Conservation (phyloP, 495 filamentous ascomycete species). For the Talaromyces borbonicus region DNA sequence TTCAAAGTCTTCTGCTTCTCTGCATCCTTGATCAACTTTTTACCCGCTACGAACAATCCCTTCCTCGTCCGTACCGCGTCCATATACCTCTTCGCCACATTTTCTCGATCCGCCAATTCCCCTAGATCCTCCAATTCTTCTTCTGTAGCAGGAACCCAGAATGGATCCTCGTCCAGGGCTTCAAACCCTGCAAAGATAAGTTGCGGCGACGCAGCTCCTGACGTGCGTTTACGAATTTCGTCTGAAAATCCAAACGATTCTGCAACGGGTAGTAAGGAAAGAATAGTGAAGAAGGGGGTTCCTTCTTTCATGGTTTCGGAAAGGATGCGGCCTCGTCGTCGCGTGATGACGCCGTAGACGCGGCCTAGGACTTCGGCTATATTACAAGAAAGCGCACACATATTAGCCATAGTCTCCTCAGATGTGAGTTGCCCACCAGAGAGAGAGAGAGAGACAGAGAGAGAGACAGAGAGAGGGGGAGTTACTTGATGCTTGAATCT, state of each 20-base stretch:
- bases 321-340: constrained; percentile 80
- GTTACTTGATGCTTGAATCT: constrained; percentile 90
- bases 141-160: constrained; percentile 95
- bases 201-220: constrained; percentile 82
- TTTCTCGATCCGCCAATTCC: constrained; percentile 84
- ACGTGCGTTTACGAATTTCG: constrained; percentile 91
- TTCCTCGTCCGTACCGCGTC: constrained; percentile 77
- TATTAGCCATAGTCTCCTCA: no score
- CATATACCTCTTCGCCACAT: constrained; percentile 93
- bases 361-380: constrained; percentile 86
- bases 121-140: constrained; percentile 95
- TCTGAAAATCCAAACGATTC: constrained; percentile 94
- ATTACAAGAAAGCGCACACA: no score
- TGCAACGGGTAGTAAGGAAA: constrained; percentile 75
- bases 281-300: constrained; percentile 90
- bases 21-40: constrained; percentile 72
- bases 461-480: constrained; percentile 9
- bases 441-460: neutral
- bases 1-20: constrained; percentile 99
- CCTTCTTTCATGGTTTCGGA: constrained; percentile 90
- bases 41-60: constrained; percentile 72
- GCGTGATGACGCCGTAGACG: constrained; percentile 87
- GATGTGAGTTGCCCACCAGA: no score
- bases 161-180: constrained; percentile 83
- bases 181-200: constrained; percentile 90